A percentile compares a stretch with the other conserved stretches of the same genome.
phyloP scores from a whole-genome alignment of 2,329 filamentous ascomycete species.

The Colletotrichum liaoningense region DNA sequence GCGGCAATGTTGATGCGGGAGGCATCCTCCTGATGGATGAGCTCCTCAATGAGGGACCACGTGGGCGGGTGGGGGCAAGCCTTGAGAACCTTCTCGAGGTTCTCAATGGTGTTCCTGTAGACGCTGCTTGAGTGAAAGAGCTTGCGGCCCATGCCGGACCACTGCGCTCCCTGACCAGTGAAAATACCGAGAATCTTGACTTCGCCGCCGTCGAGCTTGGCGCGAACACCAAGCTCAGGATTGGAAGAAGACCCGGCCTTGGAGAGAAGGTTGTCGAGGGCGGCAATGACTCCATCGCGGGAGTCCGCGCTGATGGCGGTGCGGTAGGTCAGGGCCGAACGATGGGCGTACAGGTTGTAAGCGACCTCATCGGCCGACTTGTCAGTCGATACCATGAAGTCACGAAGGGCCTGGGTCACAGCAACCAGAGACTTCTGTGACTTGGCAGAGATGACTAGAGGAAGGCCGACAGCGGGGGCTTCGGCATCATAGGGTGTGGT shows the following conservation, averaged over 20 bases:
- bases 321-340: slow-evolving; percentile 30
- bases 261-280: slow-evolving; percentile 19
- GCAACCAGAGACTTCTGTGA: slow-evolving; percentile 33
- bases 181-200: slow-evolving; percentile 43
- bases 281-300: slow-evolving; percentile 6
- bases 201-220: slow-evolving; percentile 28
- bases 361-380: slow-evolving; percentile 22
- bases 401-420: slow-evolving; percentile 10
- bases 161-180: slow-evolving; percentile 49
- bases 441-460: slow-evolving; percentile 31
- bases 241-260: slow-evolving; percentile 22
- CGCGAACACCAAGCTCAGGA: slow-evolving; percentile 29
- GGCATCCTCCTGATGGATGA: slow-evolving; percentile 27
- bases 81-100: slow-evolving; percentile 35
- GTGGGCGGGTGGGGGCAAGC: not conserved
- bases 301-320: slow-evolving; percentile 17
- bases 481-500: not conserved
- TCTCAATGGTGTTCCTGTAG: slow-evolving; percentile 33
- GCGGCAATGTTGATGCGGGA: slow-evolving; percentile 38
- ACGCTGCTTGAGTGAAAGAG: slow-evolving; percentile 34
- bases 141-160: slow-evolving; percentile 45
- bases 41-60: slow-evolving; percentile 38
- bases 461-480: slow-evolving; percentile 1
- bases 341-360: slow-evolving; percentile 23
- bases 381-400: slow-evolving; percentile 15